These are phyloP conservation scores for Penicillium sp. DNA, from an alignment of 2,329 filamentous ascomycete species.

Conservation along the genomic window DNA sequence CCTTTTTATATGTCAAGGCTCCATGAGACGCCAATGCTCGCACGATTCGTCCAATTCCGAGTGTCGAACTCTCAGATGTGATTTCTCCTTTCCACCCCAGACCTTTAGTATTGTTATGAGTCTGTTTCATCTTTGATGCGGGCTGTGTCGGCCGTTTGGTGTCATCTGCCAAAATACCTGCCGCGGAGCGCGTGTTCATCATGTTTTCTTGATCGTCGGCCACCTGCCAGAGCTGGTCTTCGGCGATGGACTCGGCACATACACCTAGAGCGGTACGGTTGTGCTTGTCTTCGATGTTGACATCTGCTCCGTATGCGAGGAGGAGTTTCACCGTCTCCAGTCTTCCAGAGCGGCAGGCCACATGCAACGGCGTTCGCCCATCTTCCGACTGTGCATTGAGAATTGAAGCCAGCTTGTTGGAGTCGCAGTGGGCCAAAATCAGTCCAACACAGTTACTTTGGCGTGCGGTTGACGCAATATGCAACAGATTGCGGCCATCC, in stretches of 20 bases:
- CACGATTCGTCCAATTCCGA: constrained; percentile 12
- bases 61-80: constrained; percentile 12
- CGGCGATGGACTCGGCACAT: constrained; percentile 9
- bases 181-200: constrained; percentile 1
- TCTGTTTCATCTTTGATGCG: neutral
- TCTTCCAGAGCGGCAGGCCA: constrained; percentile 23
- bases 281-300: constrained; percentile 1
- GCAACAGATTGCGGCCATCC: constrained; percentile 21
- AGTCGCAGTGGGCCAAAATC: constrained; percentile 15
- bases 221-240: constrained; percentile 14
- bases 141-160: neutral
- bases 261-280: constrained; percentile 2
- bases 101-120: neutral
- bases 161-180: constrained; percentile 1
- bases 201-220: constrained; percentile 8
- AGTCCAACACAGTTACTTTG: constrained; percentile 21
- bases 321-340: constrained; percentile 19
- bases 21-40: constrained; percentile 9
- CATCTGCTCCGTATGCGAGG: constrained; percentile 17
- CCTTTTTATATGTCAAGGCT: neutral
- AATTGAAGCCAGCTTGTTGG: neutral
- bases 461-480: constrained; percentile 19
- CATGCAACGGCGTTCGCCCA: constrained; percentile 20
- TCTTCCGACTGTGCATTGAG: constrained; percentile 14
- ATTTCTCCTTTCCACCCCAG: constrained; percentile 16